phyloP scores from a whole-genome alignment of 1,284 basidiomycete genomes.

The Marasmius tenuissimus region DNA sequence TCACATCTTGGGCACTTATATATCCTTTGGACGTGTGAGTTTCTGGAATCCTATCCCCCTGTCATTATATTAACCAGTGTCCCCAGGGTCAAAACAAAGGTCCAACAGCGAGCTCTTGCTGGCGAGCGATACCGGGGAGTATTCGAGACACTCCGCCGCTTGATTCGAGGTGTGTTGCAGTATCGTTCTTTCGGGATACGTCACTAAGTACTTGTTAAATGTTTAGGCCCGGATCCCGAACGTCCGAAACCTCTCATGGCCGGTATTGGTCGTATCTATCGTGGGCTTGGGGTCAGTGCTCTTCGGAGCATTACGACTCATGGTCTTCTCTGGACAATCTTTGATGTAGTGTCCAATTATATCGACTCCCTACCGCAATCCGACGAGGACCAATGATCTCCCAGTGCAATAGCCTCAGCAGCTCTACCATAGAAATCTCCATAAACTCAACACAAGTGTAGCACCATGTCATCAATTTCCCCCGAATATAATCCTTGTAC shows the following conservation, averaged over 20 bases:
- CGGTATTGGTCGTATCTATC: conserved; percentile 78
- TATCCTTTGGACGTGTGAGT: conserved; percentile 82
- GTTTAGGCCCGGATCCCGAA: conserved; percentile 70
- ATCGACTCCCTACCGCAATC: conserved; percentile 65
- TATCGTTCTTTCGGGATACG: neutral
- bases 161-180: conserved; percentile 63
- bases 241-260: conserved; percentile 67
- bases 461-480: neutral
- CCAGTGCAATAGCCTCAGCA: neutral
- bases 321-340: conserved; percentile 81
- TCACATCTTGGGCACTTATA: conserved; percentile 80
- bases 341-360: conserved; percentile 72
- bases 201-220: conserved; percentile 5
- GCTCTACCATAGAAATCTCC: neutral
- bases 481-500: neutral
- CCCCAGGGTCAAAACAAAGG: conserved; percentile 86
- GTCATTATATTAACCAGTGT: neutral
- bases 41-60: neutral
- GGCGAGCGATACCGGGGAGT: conserved; percentile 69
- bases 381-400: conserved; percentile 1
- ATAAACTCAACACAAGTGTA: neutral
- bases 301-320: conserved; percentile 82
- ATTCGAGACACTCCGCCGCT: conserved; percentile 71
- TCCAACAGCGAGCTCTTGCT: conserved; percentile 86
- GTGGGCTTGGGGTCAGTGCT: conserved; percentile 83